A percentile compares a stretch with the other conserved stretches of the same genome.
Conservation (phyloP, 1,284 basidiomycete genomes). For the Pseudozyma thailandica region DNA sequence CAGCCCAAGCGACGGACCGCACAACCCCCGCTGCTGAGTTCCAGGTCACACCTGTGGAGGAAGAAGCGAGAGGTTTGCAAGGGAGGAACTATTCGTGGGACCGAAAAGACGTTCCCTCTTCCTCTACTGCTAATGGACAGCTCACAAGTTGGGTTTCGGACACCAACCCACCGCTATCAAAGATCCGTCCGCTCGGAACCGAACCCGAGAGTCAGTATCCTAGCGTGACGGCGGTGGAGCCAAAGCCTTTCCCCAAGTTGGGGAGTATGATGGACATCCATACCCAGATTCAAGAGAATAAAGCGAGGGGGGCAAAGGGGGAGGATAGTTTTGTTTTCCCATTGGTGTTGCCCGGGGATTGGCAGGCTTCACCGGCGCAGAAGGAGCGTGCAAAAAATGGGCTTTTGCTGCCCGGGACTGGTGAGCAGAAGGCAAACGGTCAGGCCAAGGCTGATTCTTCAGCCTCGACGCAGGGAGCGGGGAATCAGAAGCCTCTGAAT, state of each 20-base stretch:
- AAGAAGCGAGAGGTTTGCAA: constrained; percentile 47
- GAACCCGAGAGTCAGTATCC: constrained; percentile 26
- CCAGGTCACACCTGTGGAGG: constrained; percentile 52
- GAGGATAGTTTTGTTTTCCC: constrained; percentile 59
- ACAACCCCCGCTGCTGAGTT: constrained; percentile 36
- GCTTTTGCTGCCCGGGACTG: constrained; percentile 22
- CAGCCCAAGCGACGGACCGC: constrained; percentile 14
- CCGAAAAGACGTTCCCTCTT: constrained; percentile 17
- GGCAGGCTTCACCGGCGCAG: constrained; percentile 48
- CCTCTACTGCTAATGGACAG: constrained; percentile 5
- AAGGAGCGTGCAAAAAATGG: constrained; percentile 27
- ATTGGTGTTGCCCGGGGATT: constrained; percentile 58
- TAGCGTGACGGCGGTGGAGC: constrained; percentile 53
- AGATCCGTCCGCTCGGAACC: constrained; percentile 26
- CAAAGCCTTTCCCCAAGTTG: constrained; percentile 36
- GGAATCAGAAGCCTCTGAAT: constrained; percentile 41
- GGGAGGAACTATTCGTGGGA: constrained; percentile 57
- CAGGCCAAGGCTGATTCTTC: background rate
- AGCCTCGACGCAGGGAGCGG: background rate
- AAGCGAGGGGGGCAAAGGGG: background rate
- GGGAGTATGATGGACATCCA: constrained; percentile 44
- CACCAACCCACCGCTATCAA: constrained; percentile 37
- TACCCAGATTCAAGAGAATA: constrained; percentile 28
- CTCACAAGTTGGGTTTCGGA: constrained; percentile 39
- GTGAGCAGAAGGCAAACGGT: constrained; percentile 12